These are phyloP conservation scores for Chaetomium sp. DNA, from an alignment of 2,329 filamentous ascomycete genomes.

Conservation along the genomic window DNA sequence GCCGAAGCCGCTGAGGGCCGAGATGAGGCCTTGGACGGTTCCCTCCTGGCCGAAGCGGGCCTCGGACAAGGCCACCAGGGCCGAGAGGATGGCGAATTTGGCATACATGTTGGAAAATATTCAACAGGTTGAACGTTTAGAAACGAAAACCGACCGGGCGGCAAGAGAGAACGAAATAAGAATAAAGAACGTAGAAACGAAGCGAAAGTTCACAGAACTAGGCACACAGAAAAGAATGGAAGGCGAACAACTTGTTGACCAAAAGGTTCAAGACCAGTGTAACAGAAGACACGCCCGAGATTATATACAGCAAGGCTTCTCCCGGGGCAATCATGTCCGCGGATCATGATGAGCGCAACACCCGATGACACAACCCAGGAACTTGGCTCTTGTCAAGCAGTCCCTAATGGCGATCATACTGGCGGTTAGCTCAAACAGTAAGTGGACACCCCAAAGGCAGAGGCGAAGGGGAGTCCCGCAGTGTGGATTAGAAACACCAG, in stretches of 20 bases:
- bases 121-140: constrained; percentile 11
- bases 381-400: constrained; percentile 12
- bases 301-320: constrained; percentile 20
- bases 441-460: constrained; percentile 14
- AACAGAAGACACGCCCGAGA: constrained; percentile 5
- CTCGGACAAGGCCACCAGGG: constrained; percentile 40
- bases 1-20: constrained; percentile 48
- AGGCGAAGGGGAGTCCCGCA: neutral
- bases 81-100: constrained; percentile 19
- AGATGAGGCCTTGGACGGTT: constrained; percentile 47
- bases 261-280: constrained; percentile 6
- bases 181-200: constrained; percentile 22
- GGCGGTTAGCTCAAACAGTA: constrained; percentile 12
- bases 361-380: constrained; percentile 15
- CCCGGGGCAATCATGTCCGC: neutral
- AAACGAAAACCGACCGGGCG: constrained; percentile 13
- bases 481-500: constrained; percentile 9
- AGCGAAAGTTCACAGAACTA: constrained; percentile 27
- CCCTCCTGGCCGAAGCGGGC: constrained; percentile 61
- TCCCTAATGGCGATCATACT: constrained; percentile 25
- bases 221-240: constrained; percentile 16
- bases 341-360: constrained; percentile 12
- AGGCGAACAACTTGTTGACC: constrained; percentile 18
- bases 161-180: constrained; percentile 6
- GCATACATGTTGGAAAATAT: constrained; percentile 21